A percentile compares a stretch with the other conserved stretches of the same genome.
phyloP scores from a whole-genome alignment of 257 asterid genomes.

The Galeopsis tetrahit region DNA sequence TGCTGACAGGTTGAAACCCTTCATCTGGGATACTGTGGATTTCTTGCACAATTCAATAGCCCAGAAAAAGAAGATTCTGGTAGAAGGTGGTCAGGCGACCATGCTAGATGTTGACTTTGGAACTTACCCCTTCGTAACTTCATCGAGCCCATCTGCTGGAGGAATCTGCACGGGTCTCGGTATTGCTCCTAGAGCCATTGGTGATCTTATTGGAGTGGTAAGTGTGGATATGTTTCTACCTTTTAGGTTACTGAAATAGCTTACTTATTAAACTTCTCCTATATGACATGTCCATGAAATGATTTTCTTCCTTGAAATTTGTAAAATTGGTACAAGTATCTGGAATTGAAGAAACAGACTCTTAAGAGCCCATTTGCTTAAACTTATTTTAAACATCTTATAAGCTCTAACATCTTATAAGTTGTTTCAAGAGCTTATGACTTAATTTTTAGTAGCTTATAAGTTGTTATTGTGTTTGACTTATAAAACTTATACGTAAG shows the following conservation, averaged over 20 bases:
- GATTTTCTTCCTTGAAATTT: conserved; percentile 8
- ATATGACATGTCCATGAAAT: not conserved
- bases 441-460: too few relatives aligned
- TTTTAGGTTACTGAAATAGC: conserved; percentile 9
- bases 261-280: not conserved
- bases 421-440: too few relatives aligned
- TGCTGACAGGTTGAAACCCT: conserved; percentile 94
- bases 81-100: conserved; percentile 99
- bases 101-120: conserved; percentile 97
- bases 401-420: too few relatives aligned
- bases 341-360: not conserved
- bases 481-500: too few relatives aligned
- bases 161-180: conserved; percentile 99
- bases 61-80: conserved; percentile 72
- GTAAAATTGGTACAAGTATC: not conserved
- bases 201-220: conserved; percentile 98
- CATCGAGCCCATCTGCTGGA: conserved; percentile 98
- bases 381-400: too few relatives aligned
- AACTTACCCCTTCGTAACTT: conserved; percentile 93
- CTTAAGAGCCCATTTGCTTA: too few relatives aligned
- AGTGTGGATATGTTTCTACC: conserved; percentile 32
- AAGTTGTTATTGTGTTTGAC: too few relatives aligned
- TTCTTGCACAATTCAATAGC: conserved; percentile 78
- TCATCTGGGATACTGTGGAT: conserved; percentile 81
- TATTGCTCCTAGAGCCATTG: conserved; percentile 88